Conservation (phyloP, 768 basidiomycete genomes). For the Tulasnella sp. region DNA sequence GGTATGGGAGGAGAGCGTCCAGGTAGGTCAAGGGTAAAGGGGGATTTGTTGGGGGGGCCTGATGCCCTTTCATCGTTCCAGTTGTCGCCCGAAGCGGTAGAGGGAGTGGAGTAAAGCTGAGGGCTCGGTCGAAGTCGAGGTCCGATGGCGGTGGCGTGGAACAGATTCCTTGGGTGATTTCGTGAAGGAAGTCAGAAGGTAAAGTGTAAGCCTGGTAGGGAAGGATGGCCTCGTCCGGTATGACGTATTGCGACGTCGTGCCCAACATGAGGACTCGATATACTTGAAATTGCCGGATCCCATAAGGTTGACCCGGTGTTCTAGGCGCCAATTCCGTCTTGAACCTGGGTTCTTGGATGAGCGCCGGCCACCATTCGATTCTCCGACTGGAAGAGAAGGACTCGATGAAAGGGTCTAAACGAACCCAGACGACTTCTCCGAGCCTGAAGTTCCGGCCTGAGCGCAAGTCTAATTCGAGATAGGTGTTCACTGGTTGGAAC, state of each 20-base stretch:
- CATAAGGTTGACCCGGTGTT: conserved; percentile 41
- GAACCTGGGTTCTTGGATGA: conserved; percentile 52
- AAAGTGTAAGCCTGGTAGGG: conserved; percentile 63
- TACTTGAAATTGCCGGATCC: conserved; percentile 47
- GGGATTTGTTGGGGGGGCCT: conserved; percentile 12
- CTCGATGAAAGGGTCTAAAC: conserved; percentile 39
- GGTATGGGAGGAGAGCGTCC: conserved; percentile 54
- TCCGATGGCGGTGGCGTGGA: conserved; percentile 38
- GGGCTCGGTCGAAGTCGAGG: conserved; percentile 46
- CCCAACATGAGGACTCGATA: conserved; percentile 67
- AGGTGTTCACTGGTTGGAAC: not conserved
- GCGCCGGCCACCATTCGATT: conserved; percentile 69
- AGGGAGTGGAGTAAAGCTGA: conserved; percentile 27
- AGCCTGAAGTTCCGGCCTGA: not conserved
- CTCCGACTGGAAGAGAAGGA: conserved; percentile 35
- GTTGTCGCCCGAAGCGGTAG: not conserved
- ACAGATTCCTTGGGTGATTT: conserved; percentile 29
- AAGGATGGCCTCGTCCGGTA: conserved; percentile 52
- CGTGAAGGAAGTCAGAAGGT: conserved; percentile 34
- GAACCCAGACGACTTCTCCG: conserved; percentile 16
- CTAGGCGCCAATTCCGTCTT: conserved; percentile 39
- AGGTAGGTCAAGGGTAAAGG: conserved; percentile 32
- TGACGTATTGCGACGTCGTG: conserved; percentile 41
- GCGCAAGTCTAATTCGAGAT: conserved; percentile 5
- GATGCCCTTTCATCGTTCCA: conserved; percentile 21